A percentile compares a stretch with the other conserved stretches of the same genome.
phyloP scores from a whole-genome alignment of 2,329 filamentous ascomycete genomes.

The Calonectria ilicicola region DNA sequence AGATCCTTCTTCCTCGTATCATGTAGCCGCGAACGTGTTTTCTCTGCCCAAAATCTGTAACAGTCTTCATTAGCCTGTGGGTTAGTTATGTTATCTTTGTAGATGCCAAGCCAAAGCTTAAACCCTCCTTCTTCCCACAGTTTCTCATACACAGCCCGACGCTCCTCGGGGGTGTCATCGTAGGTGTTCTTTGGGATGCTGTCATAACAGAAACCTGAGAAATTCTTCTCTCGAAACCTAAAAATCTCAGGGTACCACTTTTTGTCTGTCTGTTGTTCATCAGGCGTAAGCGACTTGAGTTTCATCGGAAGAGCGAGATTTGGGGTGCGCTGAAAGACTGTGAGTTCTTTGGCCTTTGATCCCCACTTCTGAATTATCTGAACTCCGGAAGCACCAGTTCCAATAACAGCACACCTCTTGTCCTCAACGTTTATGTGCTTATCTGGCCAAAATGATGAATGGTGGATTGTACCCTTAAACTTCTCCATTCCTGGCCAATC shows the following conservation, averaged over 20 bases:
- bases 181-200: conserved; percentile 66
- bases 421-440: conserved; percentile 65
- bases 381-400: conserved; percentile 73
- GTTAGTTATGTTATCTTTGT: conserved; percentile 64
- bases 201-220: conserved; percentile 71
- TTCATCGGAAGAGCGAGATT: conserved; percentile 75
- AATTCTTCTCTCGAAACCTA: conserved; percentile 62
- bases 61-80: conserved; percentile 62
- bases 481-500: conserved; percentile 69
- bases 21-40: conserved; percentile 61
- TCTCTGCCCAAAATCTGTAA: conserved; percentile 68
- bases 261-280: conserved; percentile 57
- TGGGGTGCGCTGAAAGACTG: conserved; percentile 75
- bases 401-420: conserved; percentile 72
- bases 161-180: conserved; percentile 63
- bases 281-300: conserved; percentile 53
- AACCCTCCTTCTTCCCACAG: conserved; percentile 67
- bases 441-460: conserved; percentile 72
- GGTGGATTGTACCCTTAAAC: conserved; percentile 70
- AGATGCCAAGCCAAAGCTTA: conserved; percentile 64
- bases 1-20: conserved; percentile 62
- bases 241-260: conserved; percentile 63
- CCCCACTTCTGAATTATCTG: conserved; percentile 73
- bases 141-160: conserved; percentile 61
- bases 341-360: conserved; percentile 62